A percentile compares a stretch with the other conserved stretches of the same genome.
These are phyloP conservation scores for Trichoderma virens DNA, from an alignment of 495 filamentous ascomycete genomes.

Conservation along the genomic window DNA sequence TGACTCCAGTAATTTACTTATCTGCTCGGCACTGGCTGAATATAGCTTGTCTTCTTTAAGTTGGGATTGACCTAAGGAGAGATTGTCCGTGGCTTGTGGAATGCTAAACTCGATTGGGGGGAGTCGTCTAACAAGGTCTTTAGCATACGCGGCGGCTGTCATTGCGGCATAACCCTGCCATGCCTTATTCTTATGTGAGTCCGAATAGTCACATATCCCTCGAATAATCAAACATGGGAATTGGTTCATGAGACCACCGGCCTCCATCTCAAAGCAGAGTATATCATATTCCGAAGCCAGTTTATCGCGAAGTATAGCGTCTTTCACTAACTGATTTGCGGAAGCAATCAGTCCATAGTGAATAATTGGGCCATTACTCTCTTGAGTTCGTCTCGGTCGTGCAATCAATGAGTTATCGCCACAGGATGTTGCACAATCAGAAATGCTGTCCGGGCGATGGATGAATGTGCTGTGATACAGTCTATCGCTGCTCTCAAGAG, in stretches of 20 bases:
- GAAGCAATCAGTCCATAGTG: slow-evolving; percentile 37
- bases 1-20: background rate
- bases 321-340: slow-evolving; percentile 26
- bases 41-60: background rate
- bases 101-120: background rate
- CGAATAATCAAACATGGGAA: slow-evolving; percentile 27
- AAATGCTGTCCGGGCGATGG: slow-evolving; percentile 19
- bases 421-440: background rate
- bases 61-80: too few species aligned
- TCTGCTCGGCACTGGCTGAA: background rate
- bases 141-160: slow-evolving; percentile 18
- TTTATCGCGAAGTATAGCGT: slow-evolving; percentile 12
- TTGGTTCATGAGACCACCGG: slow-evolving; percentile 20
- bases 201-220: slow-evolving; percentile 36
- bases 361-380: slow-evolving; percentile 13
- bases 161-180: slow-evolving; percentile 22
- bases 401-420: background rate
- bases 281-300: background rate
- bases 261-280: slow-evolving; percentile 23
- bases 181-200: slow-evolving; percentile 29
- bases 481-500: slow-evolving; percentile 19
- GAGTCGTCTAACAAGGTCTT: slow-evolving; percentile 11
- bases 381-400: background rate
- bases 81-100: background rate
- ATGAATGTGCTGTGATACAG: slow-evolving; percentile 22